These are phyloP conservation scores for Cylindrotheca fusiformis DNA, from an alignment of 108 stramenopile genomes.

Conservation along the genomic window DNA sequence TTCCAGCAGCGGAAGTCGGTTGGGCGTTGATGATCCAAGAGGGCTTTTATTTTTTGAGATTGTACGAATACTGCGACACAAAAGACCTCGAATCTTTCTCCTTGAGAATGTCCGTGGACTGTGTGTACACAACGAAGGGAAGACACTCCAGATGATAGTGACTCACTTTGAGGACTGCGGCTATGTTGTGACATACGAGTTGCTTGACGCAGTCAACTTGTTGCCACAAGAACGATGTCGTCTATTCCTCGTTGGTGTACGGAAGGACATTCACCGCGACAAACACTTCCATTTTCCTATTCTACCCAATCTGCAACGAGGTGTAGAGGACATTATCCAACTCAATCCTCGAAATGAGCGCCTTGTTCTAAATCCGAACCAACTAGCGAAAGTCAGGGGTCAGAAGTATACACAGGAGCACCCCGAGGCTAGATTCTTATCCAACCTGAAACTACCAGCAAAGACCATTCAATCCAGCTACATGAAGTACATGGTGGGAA, in stretches of 20 bases:
- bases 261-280: conserved; percentile 9
- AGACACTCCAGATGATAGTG: conserved; percentile 11
- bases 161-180: conserved; percentile 7
- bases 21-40: conserved; percentile 18
- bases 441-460: conserved; percentile 2
- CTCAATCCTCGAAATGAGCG: background rate
- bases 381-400: conserved; percentile 8
- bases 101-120: conserved; percentile 37
- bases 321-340: conserved; percentile 18
- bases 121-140: conserved; percentile 17
- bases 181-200: conserved; percentile 12
- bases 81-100: conserved; percentile 22
- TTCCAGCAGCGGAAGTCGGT: conserved; percentile 2
- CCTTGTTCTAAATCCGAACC: conserved; percentile 1
- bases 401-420: conserved; percentile 24
- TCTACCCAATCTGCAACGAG: conserved; percentile 1
- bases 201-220: conserved; percentile 17
- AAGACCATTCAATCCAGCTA: conserved; percentile 33
- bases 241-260: conserved; percentile 22
- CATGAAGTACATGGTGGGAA: conserved; percentile 24
- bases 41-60: conserved; percentile 28
- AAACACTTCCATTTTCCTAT: conserved; percentile 13
- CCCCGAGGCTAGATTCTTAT: conserved; percentile 21
- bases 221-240: conserved; percentile 27
- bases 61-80: conserved; percentile 18